Percentiles rank a stretch among this genome's conserved stretches.
Evolutionary conservation across 148 eudicot genomes (phyloP).

Genomic region (Silene uniflora): DNA sequence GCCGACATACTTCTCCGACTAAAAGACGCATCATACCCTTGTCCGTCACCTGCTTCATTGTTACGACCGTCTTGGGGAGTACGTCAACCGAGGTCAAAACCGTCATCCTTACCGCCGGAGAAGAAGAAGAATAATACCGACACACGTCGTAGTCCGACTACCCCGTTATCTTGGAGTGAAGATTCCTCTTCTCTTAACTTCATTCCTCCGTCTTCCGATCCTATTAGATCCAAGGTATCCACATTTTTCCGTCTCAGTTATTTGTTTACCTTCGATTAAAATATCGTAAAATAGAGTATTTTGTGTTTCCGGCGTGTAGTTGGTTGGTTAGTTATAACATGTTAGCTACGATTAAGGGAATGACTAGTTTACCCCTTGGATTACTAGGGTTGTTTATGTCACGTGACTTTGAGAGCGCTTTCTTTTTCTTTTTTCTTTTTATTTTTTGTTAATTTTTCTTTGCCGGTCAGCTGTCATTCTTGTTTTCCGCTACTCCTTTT

Average conservation of each 20-base stretch:
- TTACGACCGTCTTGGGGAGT: slow-evolving; percentile 33
- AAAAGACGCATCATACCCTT: background rate
- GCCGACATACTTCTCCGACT: slow-evolving; percentile 31
- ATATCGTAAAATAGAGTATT: background rate
- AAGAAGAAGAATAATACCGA: slow-evolving; percentile 6
- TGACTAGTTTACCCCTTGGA: background rate
- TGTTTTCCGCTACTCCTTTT: slow-evolving; percentile 23
- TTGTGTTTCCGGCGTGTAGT: background rate
- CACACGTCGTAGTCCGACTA: slow-evolving; percentile 41
- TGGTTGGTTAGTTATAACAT: slow-evolving; percentile 10
- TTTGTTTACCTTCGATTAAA: too few species aligned
- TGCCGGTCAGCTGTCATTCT: slow-evolving; percentile 39
- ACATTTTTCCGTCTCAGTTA: background rate
- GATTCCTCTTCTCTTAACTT: slow-evolving; percentile 27
- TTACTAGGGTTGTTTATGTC: too few species aligned
- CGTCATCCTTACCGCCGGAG: background rate
- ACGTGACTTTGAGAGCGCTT: too few species aligned
- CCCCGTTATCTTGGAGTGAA: slow-evolving; percentile 39
- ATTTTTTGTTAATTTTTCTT: slow-evolving; percentile 15
- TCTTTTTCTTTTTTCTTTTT: background rate
- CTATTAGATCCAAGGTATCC: slow-evolving; percentile 29
- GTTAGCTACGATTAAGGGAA: background rate
- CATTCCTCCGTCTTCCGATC: slow-evolving; percentile 24
- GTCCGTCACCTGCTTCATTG: background rate
- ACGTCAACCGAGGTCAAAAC: slow-evolving; percentile 31